phyloP scores from a whole-genome alignment of 2,329 filamentous ascomycete species.

The Alternaria gansuensis region DNA sequence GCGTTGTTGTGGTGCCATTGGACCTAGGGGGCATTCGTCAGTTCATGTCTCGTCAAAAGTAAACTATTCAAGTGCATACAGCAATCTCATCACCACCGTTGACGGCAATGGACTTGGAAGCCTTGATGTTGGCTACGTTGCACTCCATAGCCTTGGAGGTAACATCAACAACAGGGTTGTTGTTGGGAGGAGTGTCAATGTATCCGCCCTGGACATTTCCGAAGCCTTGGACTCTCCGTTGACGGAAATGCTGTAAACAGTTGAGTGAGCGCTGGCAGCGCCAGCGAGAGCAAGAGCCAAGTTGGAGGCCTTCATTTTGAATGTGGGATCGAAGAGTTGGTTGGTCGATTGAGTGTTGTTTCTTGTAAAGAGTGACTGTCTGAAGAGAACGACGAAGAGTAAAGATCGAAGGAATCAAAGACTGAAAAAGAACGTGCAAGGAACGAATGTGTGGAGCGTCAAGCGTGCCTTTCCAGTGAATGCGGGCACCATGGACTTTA shows the following conservation, averaged over 20 bases:
- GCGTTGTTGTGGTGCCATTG: conserved; percentile 64
- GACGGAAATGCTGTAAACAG: conserved; percentile 52
- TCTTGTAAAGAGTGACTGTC: conserved; percentile 26
- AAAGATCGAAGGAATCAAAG: conserved; percentile 29
- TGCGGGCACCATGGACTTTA: conserved; percentile 29
- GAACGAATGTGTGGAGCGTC: conserved; percentile 43
- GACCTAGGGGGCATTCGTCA: conserved; percentile 27
- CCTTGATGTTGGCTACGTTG: conserved; percentile 46
- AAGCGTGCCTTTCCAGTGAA: conserved; percentile 38
- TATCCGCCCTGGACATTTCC: conserved; percentile 55
- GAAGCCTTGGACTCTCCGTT: conserved; percentile 53
- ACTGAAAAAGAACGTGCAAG: conserved; percentile 32
- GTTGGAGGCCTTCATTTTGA: conserved; percentile 47
- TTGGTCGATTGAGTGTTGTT: conserved; percentile 13
- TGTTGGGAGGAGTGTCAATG: conserved; percentile 58
- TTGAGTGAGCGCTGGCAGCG: conserved; percentile 46
- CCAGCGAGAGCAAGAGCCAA: conserved; percentile 44
- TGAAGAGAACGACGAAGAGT: conserved; percentile 29
- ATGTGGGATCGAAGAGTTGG: conserved; percentile 13
- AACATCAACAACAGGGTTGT: conserved; percentile 50
- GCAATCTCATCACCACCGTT: conserved; percentile 59
- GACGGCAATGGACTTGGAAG: conserved; percentile 57
- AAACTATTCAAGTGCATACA: conserved; percentile 5
- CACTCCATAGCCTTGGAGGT: conserved; percentile 48
- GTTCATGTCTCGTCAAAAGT: not conserved